Percentiles rank a stretch among this genome's conserved stretches.
These are phyloP conservation scores for Hanseniaspora meyeri DNA, from an alignment of 805 yeast species.

Conservation along the genomic window DNA sequence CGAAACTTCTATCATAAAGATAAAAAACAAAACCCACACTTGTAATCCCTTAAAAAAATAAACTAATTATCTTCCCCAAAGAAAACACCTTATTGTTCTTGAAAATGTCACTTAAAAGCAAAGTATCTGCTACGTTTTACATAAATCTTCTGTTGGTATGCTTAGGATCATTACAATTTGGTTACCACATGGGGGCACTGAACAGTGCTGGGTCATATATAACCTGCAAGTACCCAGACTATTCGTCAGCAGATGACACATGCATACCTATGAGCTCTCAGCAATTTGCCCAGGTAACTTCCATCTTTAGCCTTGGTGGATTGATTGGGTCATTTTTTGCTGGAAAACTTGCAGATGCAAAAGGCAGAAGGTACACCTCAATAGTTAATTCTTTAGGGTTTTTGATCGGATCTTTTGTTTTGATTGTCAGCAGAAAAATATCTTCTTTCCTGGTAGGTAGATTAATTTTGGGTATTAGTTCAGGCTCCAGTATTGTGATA, in stretches of 20 bases:
- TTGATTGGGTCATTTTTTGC: slow-evolving; percentile 59
- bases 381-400: slow-evolving; percentile 41
- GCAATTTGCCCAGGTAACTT: slow-evolving; percentile 61
- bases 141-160: slow-evolving; percentile 47
- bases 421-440: slow-evolving; percentile 39
- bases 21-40: neutral
- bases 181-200: slow-evolving; percentile 88
- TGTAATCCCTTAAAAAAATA: too few relatives aligned
- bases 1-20: neutral
- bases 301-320: slow-evolving; percentile 77
- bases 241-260: slow-evolving; percentile 25
- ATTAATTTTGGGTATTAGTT: slow-evolving; percentile 67
- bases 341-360: slow-evolving; percentile 48
- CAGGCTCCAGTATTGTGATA: slow-evolving; percentile 77
- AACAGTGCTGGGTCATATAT: slow-evolving; percentile 75
- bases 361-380: slow-evolving; percentile 51
- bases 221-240: slow-evolving; percentile 36
- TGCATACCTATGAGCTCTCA: slow-evolving; percentile 49
- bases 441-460: slow-evolving; percentile 49
- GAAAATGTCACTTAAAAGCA: slow-evolving; percentile 19
- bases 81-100: neutral
- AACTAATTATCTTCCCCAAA: neutral
- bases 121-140: slow-evolving; percentile 24
- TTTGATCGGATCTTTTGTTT: slow-evolving; percentile 50
- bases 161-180: slow-evolving; percentile 75